Percentiles rank a stretch among this genome's conserved stretches.
Conservation (phyloP, 2,329 filamentous ascomycete genomes). For the Pseudopyricularia cyperi region DNA sequence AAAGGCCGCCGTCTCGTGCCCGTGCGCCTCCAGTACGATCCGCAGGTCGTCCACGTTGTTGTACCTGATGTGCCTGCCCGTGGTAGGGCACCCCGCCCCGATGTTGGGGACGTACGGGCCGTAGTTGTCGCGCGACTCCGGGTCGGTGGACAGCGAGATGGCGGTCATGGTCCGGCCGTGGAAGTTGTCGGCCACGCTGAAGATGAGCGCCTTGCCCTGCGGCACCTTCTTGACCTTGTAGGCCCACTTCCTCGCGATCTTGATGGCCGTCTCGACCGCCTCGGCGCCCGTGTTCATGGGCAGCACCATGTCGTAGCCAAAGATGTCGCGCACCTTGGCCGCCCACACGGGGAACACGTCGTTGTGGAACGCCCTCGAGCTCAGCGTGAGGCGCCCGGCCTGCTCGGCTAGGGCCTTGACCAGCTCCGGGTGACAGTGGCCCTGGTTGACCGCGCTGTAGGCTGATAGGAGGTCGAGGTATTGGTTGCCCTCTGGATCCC, state of each 20-base stretch:
- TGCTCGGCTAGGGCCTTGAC: slow-evolving; percentile 84
- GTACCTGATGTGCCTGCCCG: slow-evolving; percentile 68
- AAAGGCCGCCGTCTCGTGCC: slow-evolving; percentile 79
- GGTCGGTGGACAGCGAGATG: slow-evolving; percentile 88
- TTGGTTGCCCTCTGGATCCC: slow-evolving; percentile 91
- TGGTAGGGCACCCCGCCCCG: slow-evolving; percentile 63
- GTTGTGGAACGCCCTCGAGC: slow-evolving; percentile 93
- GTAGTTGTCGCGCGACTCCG: slow-evolving; percentile 93
- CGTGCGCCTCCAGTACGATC: slow-evolving; percentile 65
- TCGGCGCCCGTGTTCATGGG: slow-evolving; percentile 98
- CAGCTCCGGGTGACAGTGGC: slow-evolving; percentile 93
- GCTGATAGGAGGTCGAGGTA: slow-evolving; percentile 98
- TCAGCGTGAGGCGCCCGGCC: slow-evolving; percentile 78
- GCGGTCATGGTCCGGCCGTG: slow-evolving; percentile 93
- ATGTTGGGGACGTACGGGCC: slow-evolving; percentile 89
- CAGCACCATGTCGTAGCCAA: slow-evolving; percentile 94
- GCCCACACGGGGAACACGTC: slow-evolving; percentile 96
- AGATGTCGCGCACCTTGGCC: slow-evolving; percentile 76
- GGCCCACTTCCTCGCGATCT: slow-evolving; percentile 94
- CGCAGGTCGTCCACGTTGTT: slow-evolving; percentile 75
- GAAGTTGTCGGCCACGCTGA: slow-evolving; percentile 85
- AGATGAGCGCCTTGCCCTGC: slow-evolving; percentile 69
- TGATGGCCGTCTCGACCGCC: slow-evolving; percentile 90
- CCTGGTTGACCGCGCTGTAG: slow-evolving; percentile 96
- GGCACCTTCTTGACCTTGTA: slow-evolving; percentile 93